Base-by-base conservation (phyloP, 768 basidiomycete species). In the Coprinellus micaceus region DNA sequence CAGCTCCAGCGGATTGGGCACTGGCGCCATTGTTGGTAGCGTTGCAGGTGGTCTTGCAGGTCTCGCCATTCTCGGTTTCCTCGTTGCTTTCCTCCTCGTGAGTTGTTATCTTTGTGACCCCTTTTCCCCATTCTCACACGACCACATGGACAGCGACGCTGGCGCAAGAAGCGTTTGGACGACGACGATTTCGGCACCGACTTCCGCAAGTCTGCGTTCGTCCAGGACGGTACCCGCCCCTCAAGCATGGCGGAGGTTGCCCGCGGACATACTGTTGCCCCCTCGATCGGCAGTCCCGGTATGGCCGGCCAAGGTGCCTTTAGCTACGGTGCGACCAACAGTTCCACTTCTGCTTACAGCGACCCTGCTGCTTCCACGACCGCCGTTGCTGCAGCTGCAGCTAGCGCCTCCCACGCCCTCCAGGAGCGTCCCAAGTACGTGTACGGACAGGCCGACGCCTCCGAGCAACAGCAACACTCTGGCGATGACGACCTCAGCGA, bases 21-120 rank as follows among this genome's bases (percentile, higher is more conserved):
- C 75, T 15, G 79, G 78, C n/a, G 64, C 75, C 24, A 66, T 81
- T 46, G 72, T 77, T 11, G 79, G 76, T 22, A 75, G 71, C 45
- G 67, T 81, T 29, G 67, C 66, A 1, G 78, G 70, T 22, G 56
- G 71, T 29, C 69, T 73, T 4, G 54, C 69, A n/a, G 62, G 74
- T 53, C 61, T 72, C 49, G 71, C 72, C 36, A 41, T 77, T 54
- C 53, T 75, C 48, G 71, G 71, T 22, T 70, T 77, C 49, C 55
- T 78, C 56, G 43, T 74, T 56, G 66, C 72, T 21, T 77, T 71
- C 64, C 59, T 78, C 57, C 60, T 78, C 41, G 78, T 78, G 65
- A n/a, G 73, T 63, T 45, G 22, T 21, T 12, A 24, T 56, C 59
- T 40, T 24, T 29, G 37, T 22, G 0, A 37, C 47, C 30, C n/a